These are phyloP conservation scores for Salpingoeca rosetta DNA, from an alignment of 78 protist genomes.

Conservation along the genomic window DNA sequence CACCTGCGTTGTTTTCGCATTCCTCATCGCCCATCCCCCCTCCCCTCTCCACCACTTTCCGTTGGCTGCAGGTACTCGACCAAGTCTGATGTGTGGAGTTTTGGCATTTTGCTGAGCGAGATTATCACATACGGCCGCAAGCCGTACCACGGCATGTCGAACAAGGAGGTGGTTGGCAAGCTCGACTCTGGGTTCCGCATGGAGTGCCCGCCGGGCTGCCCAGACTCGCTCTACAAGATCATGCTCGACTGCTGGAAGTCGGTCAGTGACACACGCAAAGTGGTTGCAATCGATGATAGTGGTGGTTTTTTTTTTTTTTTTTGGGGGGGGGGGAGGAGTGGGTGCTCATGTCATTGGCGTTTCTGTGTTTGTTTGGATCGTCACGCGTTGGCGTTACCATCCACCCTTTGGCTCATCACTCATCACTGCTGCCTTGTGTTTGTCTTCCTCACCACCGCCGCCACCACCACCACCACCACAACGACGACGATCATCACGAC, in stretches of 20 bases:
- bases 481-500: too few relatives aligned
- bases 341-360: too few relatives aligned
- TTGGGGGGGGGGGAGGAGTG: too few relatives aligned
- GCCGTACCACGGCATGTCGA: conserved; percentile 37
- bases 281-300: too few relatives aligned
- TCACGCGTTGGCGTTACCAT: not conserved
- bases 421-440: not conserved
- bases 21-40: too few relatives aligned
- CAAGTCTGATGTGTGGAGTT: conserved; percentile 33
- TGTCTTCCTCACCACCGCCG: too few relatives aligned
- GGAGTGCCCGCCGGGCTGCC: conserved; percentile 16
- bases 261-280: not conserved
- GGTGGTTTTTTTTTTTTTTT: too few relatives aligned
- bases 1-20: too few relatives aligned
- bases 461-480: too few relatives aligned
- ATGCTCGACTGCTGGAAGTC: not conserved
- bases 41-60: too few relatives aligned
- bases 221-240: conserved; percentile 12
- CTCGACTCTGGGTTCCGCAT: conserved; percentile 14
- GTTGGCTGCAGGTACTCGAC: not conserved
- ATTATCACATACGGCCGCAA: conserved; percentile 21
- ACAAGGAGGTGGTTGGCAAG: not conserved
- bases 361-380: not conserved
- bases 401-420: not conserved
- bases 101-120: conserved; percentile 30